A percentile compares a stretch with the other conserved stretches of the same genome.
These are phyloP conservation scores for Pichia sp. DNA, from an alignment of 1,139 yeast genomes.

Conservation along the genomic window DNA sequence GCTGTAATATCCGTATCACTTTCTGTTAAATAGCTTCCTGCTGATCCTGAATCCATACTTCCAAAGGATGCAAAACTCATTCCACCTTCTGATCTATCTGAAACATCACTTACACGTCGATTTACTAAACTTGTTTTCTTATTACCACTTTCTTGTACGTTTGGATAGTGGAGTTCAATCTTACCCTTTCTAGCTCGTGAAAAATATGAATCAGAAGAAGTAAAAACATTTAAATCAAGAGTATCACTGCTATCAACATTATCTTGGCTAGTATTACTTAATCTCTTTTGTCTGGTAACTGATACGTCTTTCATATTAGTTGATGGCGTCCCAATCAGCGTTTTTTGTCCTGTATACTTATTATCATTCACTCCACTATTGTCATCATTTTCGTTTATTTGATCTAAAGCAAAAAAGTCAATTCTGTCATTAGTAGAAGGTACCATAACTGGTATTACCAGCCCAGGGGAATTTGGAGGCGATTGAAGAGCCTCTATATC, in stretches of 20 bases:
- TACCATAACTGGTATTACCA: constrained; percentile 23
- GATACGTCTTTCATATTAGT: neutral
- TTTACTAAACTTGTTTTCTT: constrained; percentile 5
- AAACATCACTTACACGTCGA: constrained; percentile 25
- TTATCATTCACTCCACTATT: neutral
- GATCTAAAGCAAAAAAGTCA: constrained; percentile 32
- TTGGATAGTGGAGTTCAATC: neutral
- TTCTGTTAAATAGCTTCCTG: constrained; percentile 14
- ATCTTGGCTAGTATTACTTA: neutral
- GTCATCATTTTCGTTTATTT: neutral
- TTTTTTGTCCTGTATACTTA: constrained; percentile 5
- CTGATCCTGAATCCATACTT: constrained; percentile 13
- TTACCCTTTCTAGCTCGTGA: constrained; percentile 17
- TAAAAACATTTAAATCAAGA: constrained; percentile 8
- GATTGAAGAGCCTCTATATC: constrained; percentile 18
- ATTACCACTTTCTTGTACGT: neutral
- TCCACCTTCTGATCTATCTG: constrained; percentile 19
- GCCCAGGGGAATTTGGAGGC: constrained; percentile 31
- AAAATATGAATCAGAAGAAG: constrained; percentile 29
- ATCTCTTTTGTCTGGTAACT: neutral
- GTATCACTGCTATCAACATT: constrained; percentile 6
- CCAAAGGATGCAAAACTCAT: constrained; percentile 7
- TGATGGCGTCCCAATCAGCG: constrained; percentile 1
- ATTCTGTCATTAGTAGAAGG: constrained; percentile 29
- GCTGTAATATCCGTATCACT: constrained; percentile 21